Base-by-base conservation (phyloP, 2,329 filamentous ascomycete species). In the Arthrobotrys entomopaga region DNA sequence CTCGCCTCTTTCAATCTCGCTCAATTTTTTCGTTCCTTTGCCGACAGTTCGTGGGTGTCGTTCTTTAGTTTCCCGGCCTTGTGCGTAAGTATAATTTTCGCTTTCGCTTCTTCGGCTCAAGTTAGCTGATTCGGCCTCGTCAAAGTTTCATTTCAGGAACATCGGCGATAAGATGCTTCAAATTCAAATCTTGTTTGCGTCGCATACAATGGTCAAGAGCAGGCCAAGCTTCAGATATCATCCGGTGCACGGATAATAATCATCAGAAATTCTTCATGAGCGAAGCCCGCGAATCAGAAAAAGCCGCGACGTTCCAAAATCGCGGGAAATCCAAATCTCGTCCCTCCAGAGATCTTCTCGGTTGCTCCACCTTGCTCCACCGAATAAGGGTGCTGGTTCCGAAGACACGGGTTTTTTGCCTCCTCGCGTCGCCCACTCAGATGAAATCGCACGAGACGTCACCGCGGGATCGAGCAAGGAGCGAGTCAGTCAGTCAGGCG, bases 71-170 rank as follows among this genome's bases (percentile, higher is more conserved):
- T 11, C 49, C 65, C 49, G 61, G 69, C 52, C 50, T 73, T 48
- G 38, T 65, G 53, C 60, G 67, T 58, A 10, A 29, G 8, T 38
- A 53, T 19, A 20, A 10, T 46, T 34, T 46, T 46, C 42, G 42
- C 29, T 48, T 65, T 65, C 66, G 59, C 59, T 60, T 65, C 67
- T 46, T 72, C 67, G 60, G 67, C 60, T 72, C 53, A 65, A 65
- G 54, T 59, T 72, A 72, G 67, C 67, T 40, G 53, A 22, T 72
- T 65, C 46, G 60, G 54, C 24, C 8, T 65, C 24, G 53, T 46
- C 42, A 61, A 24, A 38, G 54, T 65, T 64, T 72, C 60, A 59
- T 72, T 60, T 60, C 19, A 59, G 26, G 20, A 38, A 65, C 29
- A 15, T 72, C 67, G 67, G 67, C 67, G 65, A 72, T 72, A 72